Evolutionary conservation across 2,329 filamentous ascomycete species (phyloP), one percentile per base, ranked within the genome.

Genomic region (Paraconiothyrium sp.): DNA sequence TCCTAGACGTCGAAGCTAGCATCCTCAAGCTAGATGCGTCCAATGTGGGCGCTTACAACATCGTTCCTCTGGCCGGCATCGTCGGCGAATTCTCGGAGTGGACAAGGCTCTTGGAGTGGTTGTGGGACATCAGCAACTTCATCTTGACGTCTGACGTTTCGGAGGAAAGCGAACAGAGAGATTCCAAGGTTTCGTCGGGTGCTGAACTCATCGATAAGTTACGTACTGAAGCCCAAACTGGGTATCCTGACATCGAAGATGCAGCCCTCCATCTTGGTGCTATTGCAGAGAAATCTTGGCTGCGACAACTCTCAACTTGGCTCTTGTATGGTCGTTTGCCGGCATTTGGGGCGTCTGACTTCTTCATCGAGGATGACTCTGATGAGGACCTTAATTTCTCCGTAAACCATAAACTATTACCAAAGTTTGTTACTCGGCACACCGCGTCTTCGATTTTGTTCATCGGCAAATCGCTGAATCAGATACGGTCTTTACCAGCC

Each of bases 231-330:
- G 84, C 93, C 58, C 91, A 93, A 76, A 98, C 94, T 7, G 95
- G 95, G 14, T 98, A 96, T 77, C 84, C 88, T 8, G 93, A 97
- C 72, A 88, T 99, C 58, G 92, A 94, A 74, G 87, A 89, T 60
- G 89, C 92, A 43, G 90, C 93, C 0, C 81, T 88, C 65, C 88
- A 90, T 61, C 81, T 98, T 39, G 86, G 92, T n/a, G 86, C 83
- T 14, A 83, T 92, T 24, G 94, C 93, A 0, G 94, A 99, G 80
- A 91, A 88, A 34, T 91, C 94, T 9, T 99, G 95, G 95, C 82
- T 98, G 73, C 92, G 93, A 76, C 93, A 97, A 74, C 85, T 96
- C 11, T 92, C 93, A 4, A 91, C 92, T 30, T 99, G 94, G 94
- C 85, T 98, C 9, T 80, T 98, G 14, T 96, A 97, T 76, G 95